Evolutionary conservation across 495 filamentous ascomycete species (phyloP).

Genomic region (Penicillium herquei): DNA sequence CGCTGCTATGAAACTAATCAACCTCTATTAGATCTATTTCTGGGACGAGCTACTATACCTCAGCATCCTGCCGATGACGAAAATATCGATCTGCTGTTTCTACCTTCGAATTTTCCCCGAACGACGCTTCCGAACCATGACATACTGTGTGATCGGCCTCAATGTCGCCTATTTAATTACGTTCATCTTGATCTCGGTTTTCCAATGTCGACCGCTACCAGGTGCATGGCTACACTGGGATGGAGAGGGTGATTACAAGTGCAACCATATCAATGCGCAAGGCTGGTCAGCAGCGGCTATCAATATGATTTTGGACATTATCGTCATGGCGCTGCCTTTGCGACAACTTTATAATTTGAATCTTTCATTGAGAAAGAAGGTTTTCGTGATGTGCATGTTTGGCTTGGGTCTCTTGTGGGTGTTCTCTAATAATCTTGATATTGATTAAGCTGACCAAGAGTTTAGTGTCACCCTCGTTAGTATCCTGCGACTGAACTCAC

Average conservation of each 20-base stretch:
- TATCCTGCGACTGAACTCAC: constrained; percentile 32
- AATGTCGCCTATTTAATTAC: constrained; percentile 37
- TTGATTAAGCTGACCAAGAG: constrained; percentile 2
- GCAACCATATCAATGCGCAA: constrained; percentile 43
- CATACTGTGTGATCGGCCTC: constrained; percentile 33
- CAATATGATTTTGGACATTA: constrained; percentile 47
- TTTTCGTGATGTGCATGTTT: constrained; percentile 36
- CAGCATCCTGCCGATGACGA: constrained; percentile 32
- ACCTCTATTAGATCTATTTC: constrained; percentile 22
- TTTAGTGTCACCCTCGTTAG: constrained; percentile 34
- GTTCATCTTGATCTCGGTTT: constrained; percentile 39
- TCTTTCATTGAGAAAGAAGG: constrained; percentile 30
- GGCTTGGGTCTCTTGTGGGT: constrained; percentile 37
- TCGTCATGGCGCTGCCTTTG: constrained; percentile 45
- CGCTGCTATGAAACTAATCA: background rate
- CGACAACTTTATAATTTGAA: constrained; percentile 31
- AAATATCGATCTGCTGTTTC: constrained; percentile 40
- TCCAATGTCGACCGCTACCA: constrained; percentile 41
- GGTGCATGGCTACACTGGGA: constrained; percentile 45
- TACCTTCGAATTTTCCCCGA: constrained; percentile 46
- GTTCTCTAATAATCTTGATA: background rate
- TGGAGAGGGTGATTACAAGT: constrained; percentile 31
- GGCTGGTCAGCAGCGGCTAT: constrained; percentile 39
- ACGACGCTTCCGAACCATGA: constrained; percentile 22
- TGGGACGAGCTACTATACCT: constrained; percentile 37